Conservation (phyloP, 2,329 filamentous ascomycete genomes). For the Fusarium graminum region DNA sequence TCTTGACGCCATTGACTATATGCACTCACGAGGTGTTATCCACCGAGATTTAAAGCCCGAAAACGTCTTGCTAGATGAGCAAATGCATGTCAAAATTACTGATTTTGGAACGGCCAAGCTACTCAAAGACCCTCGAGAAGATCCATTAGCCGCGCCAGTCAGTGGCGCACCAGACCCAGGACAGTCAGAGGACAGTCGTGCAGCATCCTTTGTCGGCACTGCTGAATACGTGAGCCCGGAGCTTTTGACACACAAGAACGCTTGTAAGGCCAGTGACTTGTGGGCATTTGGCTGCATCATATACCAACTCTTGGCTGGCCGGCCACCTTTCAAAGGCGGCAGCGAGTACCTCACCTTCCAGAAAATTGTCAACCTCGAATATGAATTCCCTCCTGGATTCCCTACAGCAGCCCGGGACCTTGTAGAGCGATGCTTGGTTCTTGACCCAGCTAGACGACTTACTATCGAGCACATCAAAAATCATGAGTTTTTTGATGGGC, state of each 20-base stretch:
- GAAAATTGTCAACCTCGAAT: slow-evolving; percentile 95
- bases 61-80: slow-evolving; percentile 93
- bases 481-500: slow-evolving; percentile 92
- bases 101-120: slow-evolving; percentile 99
- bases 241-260: slow-evolving; percentile 94
- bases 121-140: slow-evolving; percentile 62
- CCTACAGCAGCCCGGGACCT: slow-evolving; percentile 88
- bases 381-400: slow-evolving; percentile 91
- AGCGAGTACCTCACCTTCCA: slow-evolving; percentile 99
- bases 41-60: slow-evolving; percentile 97
- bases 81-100: slow-evolving; percentile 98
- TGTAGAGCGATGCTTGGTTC: slow-evolving; percentile 88
- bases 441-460: slow-evolving; percentile 86
- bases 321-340: slow-evolving; percentile 94
- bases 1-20: slow-evolving; percentile 95
- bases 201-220: slow-evolving; percentile 96
- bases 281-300: slow-evolving; percentile 99
- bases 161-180: slow-evolving; percentile 56
- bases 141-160: slow-evolving; percentile 54
- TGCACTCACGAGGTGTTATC: slow-evolving; percentile 96
- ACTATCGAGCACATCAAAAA: slow-evolving; percentile 97
- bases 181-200: slow-evolving; percentile 74
- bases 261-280: slow-evolving; percentile 96
- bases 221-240: slow-evolving; percentile 99
- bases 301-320: slow-evolving; percentile 94